Conservation (phyloP, 2,329 filamentous ascomycete species). For the Beauveria australis region DNA sequence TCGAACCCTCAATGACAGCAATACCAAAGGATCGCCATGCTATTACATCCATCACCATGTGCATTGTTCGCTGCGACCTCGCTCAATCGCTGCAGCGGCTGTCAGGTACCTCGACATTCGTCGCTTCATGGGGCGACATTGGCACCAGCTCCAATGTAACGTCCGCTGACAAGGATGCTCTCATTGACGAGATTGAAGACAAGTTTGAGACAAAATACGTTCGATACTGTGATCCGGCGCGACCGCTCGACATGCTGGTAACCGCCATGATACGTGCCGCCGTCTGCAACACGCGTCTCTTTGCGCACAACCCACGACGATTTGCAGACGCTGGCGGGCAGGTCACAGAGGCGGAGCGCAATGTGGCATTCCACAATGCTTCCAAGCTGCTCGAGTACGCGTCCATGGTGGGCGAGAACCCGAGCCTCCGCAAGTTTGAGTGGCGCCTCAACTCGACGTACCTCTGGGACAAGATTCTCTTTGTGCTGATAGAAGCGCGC, state of each 20-base stretch:
- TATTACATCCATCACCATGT: conserved; percentile 5
- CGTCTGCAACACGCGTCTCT: conserved; percentile 13
- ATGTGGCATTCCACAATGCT: conserved; percentile 11
- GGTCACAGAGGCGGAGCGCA: conserved; percentile 3
- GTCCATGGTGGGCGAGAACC: conserved; percentile 14
- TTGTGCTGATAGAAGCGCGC: conserved; percentile 22
- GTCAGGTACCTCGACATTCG: neutral
- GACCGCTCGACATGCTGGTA: conserved; percentile 6
- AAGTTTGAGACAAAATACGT: conserved; percentile 11
- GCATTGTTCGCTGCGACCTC: conserved; percentile 9
- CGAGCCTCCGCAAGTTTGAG: conserved; percentile 19
- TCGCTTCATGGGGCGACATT: neutral
- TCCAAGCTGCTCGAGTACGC: conserved; percentile 16
- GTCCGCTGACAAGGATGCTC: neutral
- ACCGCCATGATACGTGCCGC: conserved; percentile 9
- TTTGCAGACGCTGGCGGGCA: neutral
- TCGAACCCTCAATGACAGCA: conserved; percentile 5
- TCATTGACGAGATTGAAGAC: conserved; percentile 10
- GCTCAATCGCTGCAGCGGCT: neutral
- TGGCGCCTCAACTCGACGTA: conserved; percentile 21
- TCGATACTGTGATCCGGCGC: conserved; percentile 13
- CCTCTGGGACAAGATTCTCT: conserved; percentile 24
- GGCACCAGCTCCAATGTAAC: neutral
- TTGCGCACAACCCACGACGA: conserved; percentile 8
- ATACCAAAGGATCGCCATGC: conserved; percentile 4